Evolutionary conservation across 129 eudicot genomes (phyloP).

Genomic region (Chrysanthemum makinoi): DNA sequence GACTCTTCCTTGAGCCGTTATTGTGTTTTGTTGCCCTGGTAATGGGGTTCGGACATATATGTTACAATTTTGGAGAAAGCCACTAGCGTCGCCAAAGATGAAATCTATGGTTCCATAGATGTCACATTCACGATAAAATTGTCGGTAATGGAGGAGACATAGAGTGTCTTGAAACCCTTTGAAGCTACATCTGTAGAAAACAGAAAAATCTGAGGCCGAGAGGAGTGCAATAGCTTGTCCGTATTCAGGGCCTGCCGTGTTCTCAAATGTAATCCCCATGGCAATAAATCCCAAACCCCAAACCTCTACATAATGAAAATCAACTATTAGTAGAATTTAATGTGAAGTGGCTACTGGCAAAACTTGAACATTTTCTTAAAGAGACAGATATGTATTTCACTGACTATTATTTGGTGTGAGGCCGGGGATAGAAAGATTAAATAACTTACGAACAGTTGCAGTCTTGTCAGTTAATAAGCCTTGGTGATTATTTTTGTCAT

Average conservation of each 20-base stretch:
- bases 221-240: constrained; percentile 41
- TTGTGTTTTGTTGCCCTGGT: constrained; percentile 20
- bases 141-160: constrained; percentile 28
- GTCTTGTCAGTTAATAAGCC: constrained; percentile 50
- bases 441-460: constrained; percentile 55
- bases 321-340: neutral
- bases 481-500: constrained; percentile 30
- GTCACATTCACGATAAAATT: constrained; percentile 49
- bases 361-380: neutral
- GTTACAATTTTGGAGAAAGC: constrained; percentile 45
- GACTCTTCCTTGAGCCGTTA: constrained; percentile 49
- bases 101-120: constrained; percentile 46
- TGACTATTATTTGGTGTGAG: neutral
- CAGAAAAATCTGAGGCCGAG: constrained; percentile 30
- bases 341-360: too few relatives aligned
- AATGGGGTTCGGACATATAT: constrained; percentile 37
- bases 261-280: constrained; percentile 40
- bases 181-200: constrained; percentile 50
- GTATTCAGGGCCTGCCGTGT: constrained; percentile 42
- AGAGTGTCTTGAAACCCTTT: constrained; percentile 55
- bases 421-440: neutral
- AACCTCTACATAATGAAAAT: constrained; percentile 27
- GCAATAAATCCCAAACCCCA: constrained; percentile 41
- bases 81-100: constrained; percentile 45
- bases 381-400: neutral